phyloP scores from a whole-genome alignment of 768 basidiomycete genomes.

The Calocybe gangraenosa region DNA sequence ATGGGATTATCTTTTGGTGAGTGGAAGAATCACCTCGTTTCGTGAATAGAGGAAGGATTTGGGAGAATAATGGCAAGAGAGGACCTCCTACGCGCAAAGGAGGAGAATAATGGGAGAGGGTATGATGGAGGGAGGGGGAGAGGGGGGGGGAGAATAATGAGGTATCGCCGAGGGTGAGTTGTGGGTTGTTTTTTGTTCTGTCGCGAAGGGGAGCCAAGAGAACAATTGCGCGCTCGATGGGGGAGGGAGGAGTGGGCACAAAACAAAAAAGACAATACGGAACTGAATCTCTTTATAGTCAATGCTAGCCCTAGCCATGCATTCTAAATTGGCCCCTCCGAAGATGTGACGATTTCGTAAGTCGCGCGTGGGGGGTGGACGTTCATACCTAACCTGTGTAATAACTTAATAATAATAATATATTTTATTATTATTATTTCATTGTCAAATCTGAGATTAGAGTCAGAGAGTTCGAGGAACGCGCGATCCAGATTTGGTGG shows the following conservation, averaged over 20 bases:
- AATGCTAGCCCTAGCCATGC: too few species aligned
- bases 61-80: conserved; percentile 24
- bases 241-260: conserved; percentile 53
- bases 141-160: conserved; percentile 37
- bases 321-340: conserved; percentile 29
- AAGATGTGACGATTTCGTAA: conserved; percentile 17
- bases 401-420: conserved; percentile 34
- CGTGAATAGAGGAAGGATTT: conserved; percentile 21
- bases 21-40: conserved; percentile 14
- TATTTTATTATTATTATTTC: conserved; percentile 36
- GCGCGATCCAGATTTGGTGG: too few species aligned
- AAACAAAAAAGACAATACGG: conserved; percentile 52
- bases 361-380: conserved; percentile 25
- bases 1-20: conserved; percentile 15
- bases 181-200: conserved; percentile 43
- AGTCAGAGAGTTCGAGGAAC: too few species aligned
- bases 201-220: conserved; percentile 41
- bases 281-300: conserved; percentile 49
- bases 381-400: conserved; percentile 34
- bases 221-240: conserved; percentile 46
- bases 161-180: conserved; percentile 41
- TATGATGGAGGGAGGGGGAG: too few species aligned
- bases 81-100: conserved; percentile 30
- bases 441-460: too few species aligned
- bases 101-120: too few species aligned